Evolutionary conservation across 2,329 filamentous ascomycete genomes (phyloP), one percentile per base, ranked within the genome.

Genomic region (Biscogniauxia marginata): DNA sequence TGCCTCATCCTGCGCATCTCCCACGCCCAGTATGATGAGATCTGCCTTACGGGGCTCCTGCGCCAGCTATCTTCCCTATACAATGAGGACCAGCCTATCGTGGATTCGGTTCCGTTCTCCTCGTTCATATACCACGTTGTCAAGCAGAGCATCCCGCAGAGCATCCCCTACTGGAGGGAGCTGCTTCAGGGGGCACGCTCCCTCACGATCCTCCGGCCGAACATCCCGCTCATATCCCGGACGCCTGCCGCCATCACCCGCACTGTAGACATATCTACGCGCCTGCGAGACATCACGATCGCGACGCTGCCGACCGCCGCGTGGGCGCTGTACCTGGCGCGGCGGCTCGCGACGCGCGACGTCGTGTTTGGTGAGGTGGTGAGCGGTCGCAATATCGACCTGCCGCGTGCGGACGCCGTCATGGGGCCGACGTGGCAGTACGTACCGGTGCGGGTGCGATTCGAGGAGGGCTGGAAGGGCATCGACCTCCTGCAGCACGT

Each of bases 1-100:
- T 77, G 73, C 49, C 79, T 88, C 13, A 73, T 82, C 56, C 79
- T 87, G 67, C 81, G 86, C 54, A 80, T 89, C 54, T 88, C 85
- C 0, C 86, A 89, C 68, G 83, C 86, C 0, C 86, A 89, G 62
- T 89, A 88, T 65, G 86, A 89, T 61, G 86, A 86, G 60, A 84
- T 89, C 20, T 88, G 83, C 61, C 77, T 89, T 7, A 82, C 84
- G 0, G 73, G 79, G n/a, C 78, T 88, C 19, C 79, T 88, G 55
- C 77, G 77, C 18, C 84, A 87, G 64, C 79, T 89, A 44, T 82
- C 81, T 3, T 76, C 78, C 0, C 74, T 86, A 5, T 85, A 76
- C 58, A 66, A 74, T 23, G 69, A 63, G 44, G 66, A 63, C 39
- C 59, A 62, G 44, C 60, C 70, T 0, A 66, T 70, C 0, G 63